These are phyloP conservation scores for Candida schatavii DNA, from an alignment of 805 yeast genomes.

Conservation along the genomic window DNA sequence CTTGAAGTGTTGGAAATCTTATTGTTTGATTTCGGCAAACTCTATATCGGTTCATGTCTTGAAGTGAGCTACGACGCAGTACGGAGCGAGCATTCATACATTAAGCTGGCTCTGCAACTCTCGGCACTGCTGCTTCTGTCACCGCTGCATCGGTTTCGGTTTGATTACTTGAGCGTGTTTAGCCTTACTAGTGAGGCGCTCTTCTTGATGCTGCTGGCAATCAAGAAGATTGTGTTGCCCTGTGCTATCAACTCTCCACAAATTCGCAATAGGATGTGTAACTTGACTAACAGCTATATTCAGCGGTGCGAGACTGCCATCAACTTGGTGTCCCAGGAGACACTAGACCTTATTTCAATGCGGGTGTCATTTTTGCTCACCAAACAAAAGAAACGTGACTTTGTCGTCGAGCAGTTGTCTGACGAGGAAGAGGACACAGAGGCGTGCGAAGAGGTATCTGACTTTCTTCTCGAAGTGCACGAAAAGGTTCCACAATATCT, in stretches of 20 bases:
- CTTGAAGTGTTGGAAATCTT: conserved; percentile 66
- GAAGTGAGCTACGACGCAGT: conserved; percentile 61
- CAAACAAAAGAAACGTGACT: conserved; percentile 77
- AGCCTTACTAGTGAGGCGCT: conserved; percentile 57
- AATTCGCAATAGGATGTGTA: conserved; percentile 56
- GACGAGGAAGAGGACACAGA: conserved; percentile 64
- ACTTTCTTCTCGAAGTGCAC: conserved; percentile 45
- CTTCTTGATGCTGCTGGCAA: conserved; percentile 64
- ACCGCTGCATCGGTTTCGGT: not conserved
- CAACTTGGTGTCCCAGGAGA: conserved; percentile 59
- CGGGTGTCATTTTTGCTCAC: conserved; percentile 47
- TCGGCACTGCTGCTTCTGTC: conserved; percentile 29
- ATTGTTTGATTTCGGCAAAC: conserved; percentile 65
- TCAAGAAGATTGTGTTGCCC: conserved; percentile 74
- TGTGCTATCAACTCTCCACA: conserved; percentile 60
- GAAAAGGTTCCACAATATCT: conserved; percentile 37
- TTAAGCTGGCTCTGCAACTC: conserved; percentile 11
- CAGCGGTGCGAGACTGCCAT: conserved; percentile 62
- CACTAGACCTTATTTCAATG: conserved; percentile 50
- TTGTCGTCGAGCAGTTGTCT: conserved; percentile 37
- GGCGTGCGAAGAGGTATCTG: conserved; percentile 63
- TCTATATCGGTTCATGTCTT: conserved; percentile 71
- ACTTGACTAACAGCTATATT: conserved; percentile 58
- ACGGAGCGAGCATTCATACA: conserved; percentile 32
- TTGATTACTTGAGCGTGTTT: conserved; percentile 45